Conservation (phyloP, 2,329 filamentous ascomycete species). For the Diaporthe vexans region DNA sequence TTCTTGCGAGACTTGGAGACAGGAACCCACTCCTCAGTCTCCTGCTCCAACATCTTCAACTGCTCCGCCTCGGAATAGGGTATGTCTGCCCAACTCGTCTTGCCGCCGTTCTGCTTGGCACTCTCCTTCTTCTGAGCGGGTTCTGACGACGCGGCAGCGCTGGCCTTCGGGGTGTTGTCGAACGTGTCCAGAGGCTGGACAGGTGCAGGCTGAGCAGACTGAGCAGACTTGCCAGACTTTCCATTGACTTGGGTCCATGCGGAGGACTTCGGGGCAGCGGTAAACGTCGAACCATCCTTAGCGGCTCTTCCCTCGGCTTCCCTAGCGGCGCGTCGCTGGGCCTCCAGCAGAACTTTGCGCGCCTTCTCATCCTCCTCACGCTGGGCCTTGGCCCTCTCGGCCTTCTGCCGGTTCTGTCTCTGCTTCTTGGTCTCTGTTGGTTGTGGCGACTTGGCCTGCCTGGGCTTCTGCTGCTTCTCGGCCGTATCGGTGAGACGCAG, state of each 20-base stretch:
- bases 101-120: constrained; percentile 50
- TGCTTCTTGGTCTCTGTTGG: constrained; percentile 92
- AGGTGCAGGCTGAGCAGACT: constrained; percentile 51
- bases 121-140: constrained; percentile 54
- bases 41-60: constrained; percentile 68
- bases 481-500: constrained; percentile 81
- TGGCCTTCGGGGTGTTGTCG: constrained; percentile 57
- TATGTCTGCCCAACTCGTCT: constrained; percentile 63
- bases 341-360: constrained; percentile 82
- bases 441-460: constrained; percentile 74
- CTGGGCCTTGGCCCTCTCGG: constrained; percentile 80
- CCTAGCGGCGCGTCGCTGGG: constrained; percentile 85
- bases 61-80: constrained; percentile 75
- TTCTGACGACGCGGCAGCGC: constrained; percentile 50
- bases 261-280: constrained; percentile 58
- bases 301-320: constrained; percentile 86
- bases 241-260: constrained; percentile 58
- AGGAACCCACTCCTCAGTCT: constrained; percentile 70
- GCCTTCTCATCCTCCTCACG: constrained; percentile 84
- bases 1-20: constrained; percentile 63
- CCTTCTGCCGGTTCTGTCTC: constrained; percentile 91
- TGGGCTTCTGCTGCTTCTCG: constrained; percentile 67
- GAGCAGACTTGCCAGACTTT: constrained; percentile 61
- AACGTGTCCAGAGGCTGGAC: constrained; percentile 72
- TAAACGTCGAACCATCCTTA: constrained; percentile 80